Evolutionary conservation across 192 early-diverging fungal species (phyloP), one percentile per base, ranked within the genome.

Genomic region (Coemansia sp.): DNA sequence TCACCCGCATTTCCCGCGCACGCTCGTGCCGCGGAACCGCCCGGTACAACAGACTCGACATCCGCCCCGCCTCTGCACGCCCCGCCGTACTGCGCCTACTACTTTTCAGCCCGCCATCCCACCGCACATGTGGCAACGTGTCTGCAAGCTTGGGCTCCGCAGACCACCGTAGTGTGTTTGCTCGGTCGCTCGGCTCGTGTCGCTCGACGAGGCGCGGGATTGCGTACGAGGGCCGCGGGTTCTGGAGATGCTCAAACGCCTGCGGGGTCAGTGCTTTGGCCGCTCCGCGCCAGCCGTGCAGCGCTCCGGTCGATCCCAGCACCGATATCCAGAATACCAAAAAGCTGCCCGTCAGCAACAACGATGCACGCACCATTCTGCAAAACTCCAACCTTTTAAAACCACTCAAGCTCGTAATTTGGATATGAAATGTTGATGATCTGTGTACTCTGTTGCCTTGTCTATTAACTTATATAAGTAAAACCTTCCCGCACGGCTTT

Each of bases 311-410:
- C 29, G 65, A 67, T 24, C 64, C 71, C 22, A 74, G 45, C 19
- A 67, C 61, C 9, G 71, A 43, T 38, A 74, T 55, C 61, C 61
- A 67, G 32, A 74, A 58, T 22, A 74, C 56, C 16, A 74, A 50
- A 21, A 74, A 48, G 19, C 65, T 59, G 56, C 35, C 51, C 8
- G 40, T 51, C 25, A 64, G 57, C 25, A 58, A 25, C 32, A 64
- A 42, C 48, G 65, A 67, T 14, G 64, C 19, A 19, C 71, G 65
- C 40, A 65, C 64, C 64, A 66, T 67, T 24, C 28, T 46, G 22
- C n/a, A n/a, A n/a, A n/a, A n/a, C n/a, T n/a, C n/a, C n/a, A n/a
- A n/a, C n/a, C n/a, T n/a, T n/a, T n/a, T n/a, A n/a, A n/a, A n/a
- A n/a, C n/a, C n/a, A n/a, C n/a, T n/a, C n/a, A n/a, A n/a, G n/a